A percentile compares a stretch with the other conserved stretches of the same genome.
Conservation (phyloP, 2,329 filamentous ascomycete species). For the Colletotrichum tropicale region DNA sequence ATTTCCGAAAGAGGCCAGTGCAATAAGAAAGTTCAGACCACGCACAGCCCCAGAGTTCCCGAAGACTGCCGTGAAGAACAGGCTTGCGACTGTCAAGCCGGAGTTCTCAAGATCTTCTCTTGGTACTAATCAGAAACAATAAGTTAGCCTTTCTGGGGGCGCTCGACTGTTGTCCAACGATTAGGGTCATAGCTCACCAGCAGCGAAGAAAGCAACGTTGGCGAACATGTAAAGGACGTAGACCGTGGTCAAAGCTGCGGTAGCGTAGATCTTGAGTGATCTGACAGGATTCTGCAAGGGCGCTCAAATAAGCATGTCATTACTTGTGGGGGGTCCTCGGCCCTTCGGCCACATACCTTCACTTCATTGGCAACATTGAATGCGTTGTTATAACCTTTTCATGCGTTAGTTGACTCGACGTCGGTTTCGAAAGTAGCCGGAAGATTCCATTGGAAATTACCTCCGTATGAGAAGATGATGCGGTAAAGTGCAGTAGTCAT, state of each 20-base stretch:
- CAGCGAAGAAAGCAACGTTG: conserved; percentile 64
- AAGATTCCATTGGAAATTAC: not conserved
- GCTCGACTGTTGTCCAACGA: not conserved
- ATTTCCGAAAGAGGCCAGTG: conserved; percentile 63
- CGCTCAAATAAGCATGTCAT: not conserved
- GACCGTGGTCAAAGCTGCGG: conserved; percentile 54
- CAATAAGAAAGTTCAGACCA: conserved; percentile 61
- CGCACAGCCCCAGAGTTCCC: conserved; percentile 50
- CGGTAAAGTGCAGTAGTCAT: conserved; percentile 4
- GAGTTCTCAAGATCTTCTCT: conserved; percentile 56
- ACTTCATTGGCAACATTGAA: conserved; percentile 69
- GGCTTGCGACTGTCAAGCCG: conserved; percentile 56
- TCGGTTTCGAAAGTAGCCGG: fast-evolving
- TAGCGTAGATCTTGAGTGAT: conserved; percentile 54
- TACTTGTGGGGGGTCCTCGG: not conserved
- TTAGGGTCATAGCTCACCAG: conserved; percentile 32
- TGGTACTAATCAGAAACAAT: conserved; percentile 37
- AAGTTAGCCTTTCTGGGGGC: not conserved
- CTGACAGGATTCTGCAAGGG: conserved; percentile 57
- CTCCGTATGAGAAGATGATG: conserved; percentile 28
- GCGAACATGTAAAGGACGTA: conserved; percentile 60
- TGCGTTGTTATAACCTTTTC: conserved; percentile 55
- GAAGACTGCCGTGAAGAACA: conserved; percentile 66
- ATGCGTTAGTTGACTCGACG: not conserved
- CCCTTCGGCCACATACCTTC: conserved; percentile 24